These are phyloP conservation scores for Xylariaceae sp. DNA, from an alignment of 2,329 filamentous ascomycete genomes.

Conservation along the genomic window DNA sequence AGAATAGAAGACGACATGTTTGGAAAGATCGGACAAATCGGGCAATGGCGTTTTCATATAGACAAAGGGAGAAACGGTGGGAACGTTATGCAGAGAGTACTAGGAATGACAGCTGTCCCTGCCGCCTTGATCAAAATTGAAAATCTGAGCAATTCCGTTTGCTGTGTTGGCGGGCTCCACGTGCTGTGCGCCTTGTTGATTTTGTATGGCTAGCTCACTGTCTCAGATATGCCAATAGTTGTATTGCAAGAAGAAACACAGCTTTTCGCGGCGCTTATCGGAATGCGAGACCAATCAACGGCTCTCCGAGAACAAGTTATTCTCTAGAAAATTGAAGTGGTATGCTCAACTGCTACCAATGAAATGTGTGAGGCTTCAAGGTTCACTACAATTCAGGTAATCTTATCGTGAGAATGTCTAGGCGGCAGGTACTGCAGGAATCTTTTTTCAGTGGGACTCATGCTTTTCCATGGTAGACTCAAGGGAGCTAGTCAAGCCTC, in stretches of 20 bases:
- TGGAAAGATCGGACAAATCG: conserved; percentile 21
- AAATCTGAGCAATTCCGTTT: too few relatives aligned
- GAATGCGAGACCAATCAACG: neutral
- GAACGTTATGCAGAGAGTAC: neutral
- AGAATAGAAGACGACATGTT: conserved; percentile 37
- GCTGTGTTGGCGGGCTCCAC: neutral
- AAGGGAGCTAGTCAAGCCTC: too few relatives aligned
- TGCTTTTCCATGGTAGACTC: too few relatives aligned
- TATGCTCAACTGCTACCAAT: conserved; percentile 10
- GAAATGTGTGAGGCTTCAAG: conserved; percentile 9
- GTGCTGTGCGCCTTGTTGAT: neutral
- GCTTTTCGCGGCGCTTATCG: neutral
- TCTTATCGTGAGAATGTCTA: too few relatives aligned
- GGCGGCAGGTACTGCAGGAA: too few relatives aligned
- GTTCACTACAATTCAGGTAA: too few relatives aligned
- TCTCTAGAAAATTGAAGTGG: too few relatives aligned
- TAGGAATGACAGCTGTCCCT: too few relatives aligned
- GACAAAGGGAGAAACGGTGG: conserved; percentile 7
- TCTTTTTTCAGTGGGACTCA: too few relatives aligned
- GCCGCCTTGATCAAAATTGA: too few relatives aligned
- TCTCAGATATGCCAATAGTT: neutral
- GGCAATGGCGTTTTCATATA: conserved; percentile 3
- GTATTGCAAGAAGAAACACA: neutral
- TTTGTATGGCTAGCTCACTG: neutral
- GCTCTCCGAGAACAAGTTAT: too few relatives aligned